Evolutionary conservation across 345 rosid species (phyloP), one percentile per base, ranked within the genome.

Genomic region (Pugionium cornutum): DNA sequence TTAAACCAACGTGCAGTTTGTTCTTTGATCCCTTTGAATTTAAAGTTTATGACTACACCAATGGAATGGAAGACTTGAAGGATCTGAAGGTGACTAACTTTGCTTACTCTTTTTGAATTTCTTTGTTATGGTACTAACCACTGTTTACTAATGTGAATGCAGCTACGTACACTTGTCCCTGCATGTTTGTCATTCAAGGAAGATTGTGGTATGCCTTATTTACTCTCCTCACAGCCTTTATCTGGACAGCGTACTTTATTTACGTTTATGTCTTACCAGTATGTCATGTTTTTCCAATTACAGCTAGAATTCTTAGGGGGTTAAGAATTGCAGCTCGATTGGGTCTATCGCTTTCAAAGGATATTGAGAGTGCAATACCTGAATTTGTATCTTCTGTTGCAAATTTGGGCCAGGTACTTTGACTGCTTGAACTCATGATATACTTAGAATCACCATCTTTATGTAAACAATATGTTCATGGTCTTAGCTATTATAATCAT

Each of bases 261-360:
- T 63, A n/a, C 40, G 75, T 40, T 55, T 4, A 31, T 50, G 37
- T 31, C 29, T 56, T 59, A 83, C 61, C 35, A 29, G 9, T 57
- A 26, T 46, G 6, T 10, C 40, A 40, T 49, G 10, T 66, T 37
- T 68, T 50, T 53, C 44, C 60, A 45, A 44, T 28, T 82, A 73
- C 83, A 94, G 99, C 95, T 58, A 90, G 97, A 81, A 83, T 94
- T 44, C 86, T 94, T 69, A 85, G 97, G 62, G 97, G 95, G 48
- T 65, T 90, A 76, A 86, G 99, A 73, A 81, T 94, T 67, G 95
- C 96, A 2, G 96, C 95, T 64, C 97, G 97, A 53, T 65, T 94
- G 62, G 79, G 88, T 63, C 78, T 90, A 59, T 79, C 86, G 49
- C 58, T 94, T 45, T 78, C 91, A 54, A 76, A 73, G 81, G 97